Base-by-base conservation (phyloP, 495 filamentous ascomycete species). In the Xylaria bambusicola region DNA sequence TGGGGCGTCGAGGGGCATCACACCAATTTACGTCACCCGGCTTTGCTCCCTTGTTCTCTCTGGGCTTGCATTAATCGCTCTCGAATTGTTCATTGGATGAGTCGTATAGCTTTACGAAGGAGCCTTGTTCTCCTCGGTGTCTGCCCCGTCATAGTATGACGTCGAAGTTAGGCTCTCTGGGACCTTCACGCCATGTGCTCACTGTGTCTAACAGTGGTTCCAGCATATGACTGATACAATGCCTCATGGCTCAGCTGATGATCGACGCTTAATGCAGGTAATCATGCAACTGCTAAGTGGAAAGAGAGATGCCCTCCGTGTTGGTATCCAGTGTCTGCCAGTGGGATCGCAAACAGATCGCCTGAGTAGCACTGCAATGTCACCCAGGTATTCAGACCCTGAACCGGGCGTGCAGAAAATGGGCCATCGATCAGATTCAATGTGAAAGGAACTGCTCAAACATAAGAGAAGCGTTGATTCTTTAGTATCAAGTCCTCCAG, bases 201-300 rank as follows among this genome's bases (percentile, higher is more conserved):
- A 52, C 35, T 52, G 50, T 52, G 48, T 9, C 20, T 17, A 41
- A 41, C 50, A 27, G 50, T 53, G 50, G 23, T 21, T 35, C 41
- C 21, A n/a, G n/a, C 35, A 10, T 53, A 2, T 24, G n/a, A 41
- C 12, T 51, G 33, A 17, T 20, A 10, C 33, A 15, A 12, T 18
- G 52, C 38, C 52, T 54, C 38, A 44, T 10, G 29, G 5, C 35
- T 33, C 13, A 26, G 17, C 50, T 40, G 20, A 10, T 54, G 52
- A 54, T 54, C 36, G 26, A 54, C 36, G 9, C 24, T 33, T 13
- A 13, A 44, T 29, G 24, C 38, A 54, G 21, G 48, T 20, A 18
- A 35, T 15, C 27, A 38, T 20, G 15, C 8, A 33, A 54, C 29
- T 44, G 21, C 23, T 20, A 42, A 42, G 36, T 38, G 15, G 13